Base-by-base conservation (phyloP, 371 early-diverging fungal genomes). In the Phascolomyces articulosus region DNA sequence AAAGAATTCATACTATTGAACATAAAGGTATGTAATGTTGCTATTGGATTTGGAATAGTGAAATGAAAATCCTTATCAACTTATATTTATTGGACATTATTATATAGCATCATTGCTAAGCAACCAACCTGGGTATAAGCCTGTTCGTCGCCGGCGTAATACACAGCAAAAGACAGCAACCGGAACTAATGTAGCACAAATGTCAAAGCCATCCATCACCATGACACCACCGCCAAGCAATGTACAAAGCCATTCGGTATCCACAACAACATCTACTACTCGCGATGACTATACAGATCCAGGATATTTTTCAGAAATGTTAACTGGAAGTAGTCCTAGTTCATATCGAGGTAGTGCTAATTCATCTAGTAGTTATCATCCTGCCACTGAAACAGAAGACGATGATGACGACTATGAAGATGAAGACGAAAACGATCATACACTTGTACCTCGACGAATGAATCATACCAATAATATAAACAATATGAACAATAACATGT, bases 1-100 rank as follows among this genome's bases (percentile, higher is more conserved):
- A 93, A 68, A 90, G 88, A 72, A 91, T 88, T 11, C 96, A 96
- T 71, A 80, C 86, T 16, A 86, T 88, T 40, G 80, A 80, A 29
- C 83, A 82, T 58, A 74, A 82, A 73, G 74, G 71, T 74, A 68
- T 34, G 3, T 0, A 44, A 38, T 27, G 20, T 2, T 48, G n/a
- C n/a, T n/a, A n/a, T n/a, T n/a, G n/a, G n/a, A n/a, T n/a, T n/a
- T n/a, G n/a, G n/a, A n/a, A n/a, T n/a, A n/a, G n/a, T n/a, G n/a
- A n/a, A n/a, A n/a, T n/a, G n/a, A n/a, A n/a, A n/a, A n/a, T 51
- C n/a, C 47, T 51, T n/a, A 51, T 6, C n/a, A 44, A 44, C 44
- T 38, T 38, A n/a, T n/a, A n/a, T 38, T 38, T 38, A 38, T 38
- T 38, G 38, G 13, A 6, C 18, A 47, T 47, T 18, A 11, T n/a